Conservation (phyloP, 2,329 filamentous ascomycete genomes). For the Sordariomycetes sp. region DNA sequence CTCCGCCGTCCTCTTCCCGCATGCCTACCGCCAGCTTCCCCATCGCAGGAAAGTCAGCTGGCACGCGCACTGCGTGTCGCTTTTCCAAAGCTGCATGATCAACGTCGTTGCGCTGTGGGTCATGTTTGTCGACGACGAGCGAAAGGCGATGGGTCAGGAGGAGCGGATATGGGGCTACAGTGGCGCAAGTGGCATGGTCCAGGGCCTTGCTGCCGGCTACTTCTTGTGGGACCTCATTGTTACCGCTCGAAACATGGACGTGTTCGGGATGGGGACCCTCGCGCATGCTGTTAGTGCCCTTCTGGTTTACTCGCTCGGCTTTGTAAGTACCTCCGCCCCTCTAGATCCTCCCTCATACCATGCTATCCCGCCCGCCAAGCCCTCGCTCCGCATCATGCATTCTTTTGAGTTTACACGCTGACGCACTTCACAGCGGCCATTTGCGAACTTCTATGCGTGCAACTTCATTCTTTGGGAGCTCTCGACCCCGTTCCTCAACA, state of each 20-base stretch:
- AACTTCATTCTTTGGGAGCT: conserved; percentile 82
- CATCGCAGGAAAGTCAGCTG: conserved; percentile 59
- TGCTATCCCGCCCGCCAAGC: not conserved
- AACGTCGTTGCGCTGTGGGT: conserved; percentile 62
- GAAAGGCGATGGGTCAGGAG: conserved; percentile 50
- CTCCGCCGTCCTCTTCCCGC: conserved; percentile 47
- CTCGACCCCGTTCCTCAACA: conserved; percentile 72
- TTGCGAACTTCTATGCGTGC: conserved; percentile 70
- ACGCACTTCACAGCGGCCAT: conserved; percentile 47
- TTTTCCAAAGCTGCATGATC: conserved; percentile 63
- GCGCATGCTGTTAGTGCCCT: conserved; percentile 66
- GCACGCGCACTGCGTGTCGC: conserved; percentile 78
- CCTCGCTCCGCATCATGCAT: not conserved
- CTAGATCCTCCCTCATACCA: not conserved
- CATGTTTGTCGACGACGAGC: conserved; percentile 55
- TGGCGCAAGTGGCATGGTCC: conserved; percentile 56
- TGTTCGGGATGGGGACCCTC: conserved; percentile 66
- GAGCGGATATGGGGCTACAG: conserved; percentile 69
- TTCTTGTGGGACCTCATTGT: conserved; percentile 73
- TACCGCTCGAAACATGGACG: conserved; percentile 51
- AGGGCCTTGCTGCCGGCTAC: conserved; percentile 67
- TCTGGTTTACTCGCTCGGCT: conserved; percentile 63
- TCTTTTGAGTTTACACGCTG: conserved; percentile 7
- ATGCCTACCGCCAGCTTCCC: conserved; percentile 49
- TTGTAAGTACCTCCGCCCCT: conserved; percentile 43